Conservation (phyloP, 805 yeast species). For the Yamadazyma paraphyllophila region DNA sequence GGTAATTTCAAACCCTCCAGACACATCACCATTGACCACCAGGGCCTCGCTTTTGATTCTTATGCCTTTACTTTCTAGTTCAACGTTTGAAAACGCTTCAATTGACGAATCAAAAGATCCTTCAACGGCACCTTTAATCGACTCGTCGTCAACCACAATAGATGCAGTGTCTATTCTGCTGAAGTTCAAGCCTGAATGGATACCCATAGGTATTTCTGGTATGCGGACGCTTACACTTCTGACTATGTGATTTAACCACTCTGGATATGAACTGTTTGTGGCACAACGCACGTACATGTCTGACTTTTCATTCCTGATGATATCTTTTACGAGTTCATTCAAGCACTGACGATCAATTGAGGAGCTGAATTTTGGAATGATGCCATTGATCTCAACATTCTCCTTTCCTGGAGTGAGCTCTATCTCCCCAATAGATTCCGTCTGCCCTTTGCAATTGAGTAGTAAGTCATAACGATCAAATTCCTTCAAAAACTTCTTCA, state of each 20-base stretch:
- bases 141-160: neutral
- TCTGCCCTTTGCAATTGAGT: neutral
- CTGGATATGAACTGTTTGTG: constrained; percentile 9
- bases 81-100: neutral
- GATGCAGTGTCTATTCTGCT: neutral
- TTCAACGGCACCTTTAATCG: neutral
- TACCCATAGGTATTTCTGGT: neutral
- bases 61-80: neutral
- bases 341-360: neutral
- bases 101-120: neutral
- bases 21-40: neutral
- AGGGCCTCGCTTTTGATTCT: neutral
- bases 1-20: neutral
- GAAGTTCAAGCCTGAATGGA: neutral
- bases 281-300: constrained; percentile 1
- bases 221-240: constrained; percentile 9
- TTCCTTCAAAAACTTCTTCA: neutral
- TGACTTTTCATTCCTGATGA: neutral
- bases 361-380: neutral
- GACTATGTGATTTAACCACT: constrained; percentile 14
- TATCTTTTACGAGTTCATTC: neutral
- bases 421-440: neutral
- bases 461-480: constrained; percentile 6
- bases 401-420: neutral
- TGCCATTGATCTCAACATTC: neutral